phyloP scores from a whole-genome alignment of 2,329 filamentous ascomycete species.

The Oidium heveae region DNA sequence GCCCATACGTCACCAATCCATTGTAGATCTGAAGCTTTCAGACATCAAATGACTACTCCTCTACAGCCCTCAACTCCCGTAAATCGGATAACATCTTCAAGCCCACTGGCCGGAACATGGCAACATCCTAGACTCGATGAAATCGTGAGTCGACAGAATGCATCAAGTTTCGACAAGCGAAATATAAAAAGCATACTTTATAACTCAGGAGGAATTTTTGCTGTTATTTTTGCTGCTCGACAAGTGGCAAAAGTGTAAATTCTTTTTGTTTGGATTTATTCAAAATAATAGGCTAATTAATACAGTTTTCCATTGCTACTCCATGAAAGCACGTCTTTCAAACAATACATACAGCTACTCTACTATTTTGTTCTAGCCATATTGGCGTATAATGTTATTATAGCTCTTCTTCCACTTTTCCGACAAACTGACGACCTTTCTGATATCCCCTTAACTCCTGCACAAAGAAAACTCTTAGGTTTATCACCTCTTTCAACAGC shows the following conservation, averaged over 20 bases:
- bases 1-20: too few relatives aligned
- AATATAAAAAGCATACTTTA: slow-evolving; percentile 46
- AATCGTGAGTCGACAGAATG: slow-evolving; percentile 58
- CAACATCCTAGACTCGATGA: slow-evolving; percentile 72
- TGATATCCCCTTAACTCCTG: slow-evolving; percentile 79
- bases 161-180: slow-evolving; percentile 50
- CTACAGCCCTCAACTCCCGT: slow-evolving; percentile 9
- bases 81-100: slow-evolving; percentile 6
- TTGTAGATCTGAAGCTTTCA: background rate
- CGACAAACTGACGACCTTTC: slow-evolving; percentile 49
- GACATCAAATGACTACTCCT: slow-evolving; percentile 9
- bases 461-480: slow-evolving; percentile 63
- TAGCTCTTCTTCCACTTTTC: slow-evolving; percentile 48
- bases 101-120: slow-evolving; percentile 45
- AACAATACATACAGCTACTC: slow-evolving; percentile 10
- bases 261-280: background rate
- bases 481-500: slow-evolving; percentile 39
- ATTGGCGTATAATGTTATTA: slow-evolving; percentile 42
- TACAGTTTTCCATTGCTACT: slow-evolving; percentile 12
- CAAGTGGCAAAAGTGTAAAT: slow-evolving; percentile 9
- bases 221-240: slow-evolving; percentile 18
- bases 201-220: slow-evolving; percentile 32
- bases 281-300: background rate
- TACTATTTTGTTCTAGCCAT: slow-evolving; percentile 26
- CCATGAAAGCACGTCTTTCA: slow-evolving; percentile 4